These are phyloP conservation scores for Fusarium sp. DNA, from an alignment of 2,329 filamentous ascomycete species.

Conservation along the genomic window DNA sequence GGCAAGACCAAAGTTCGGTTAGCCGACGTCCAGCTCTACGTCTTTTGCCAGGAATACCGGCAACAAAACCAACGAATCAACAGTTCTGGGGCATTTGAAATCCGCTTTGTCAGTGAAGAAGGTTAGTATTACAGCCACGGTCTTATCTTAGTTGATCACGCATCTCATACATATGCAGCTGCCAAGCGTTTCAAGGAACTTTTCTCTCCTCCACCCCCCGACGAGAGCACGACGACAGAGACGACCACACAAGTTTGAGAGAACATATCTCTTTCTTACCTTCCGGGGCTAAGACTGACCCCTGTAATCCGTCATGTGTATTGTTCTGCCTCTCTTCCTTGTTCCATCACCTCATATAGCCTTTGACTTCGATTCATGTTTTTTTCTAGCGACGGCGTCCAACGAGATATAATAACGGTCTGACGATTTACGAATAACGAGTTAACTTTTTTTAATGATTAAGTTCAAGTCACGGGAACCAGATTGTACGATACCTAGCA, in stretches of 20 bases:
- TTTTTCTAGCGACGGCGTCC: conserved; percentile 39
- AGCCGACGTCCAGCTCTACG: conserved; percentile 69
- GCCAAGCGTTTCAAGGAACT: conserved; percentile 59
- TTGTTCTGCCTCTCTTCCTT: conserved; percentile 3
- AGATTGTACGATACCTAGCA: conserved; percentile 48
- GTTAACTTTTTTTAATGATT: conserved; percentile 37
- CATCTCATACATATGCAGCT: conserved; percentile 39
- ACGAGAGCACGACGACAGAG: conserved; percentile 37
- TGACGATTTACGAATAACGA: conserved; percentile 49
- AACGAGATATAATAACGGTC: conserved; percentile 30
- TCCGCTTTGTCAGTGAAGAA: conserved; percentile 63
- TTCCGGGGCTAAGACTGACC: conserved; percentile 10
- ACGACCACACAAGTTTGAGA: conserved; percentile 22
- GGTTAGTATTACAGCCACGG: conserved; percentile 46
- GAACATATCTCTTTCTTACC: not conserved
- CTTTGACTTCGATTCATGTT: conserved; percentile 33
- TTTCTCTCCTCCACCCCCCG: conserved; percentile 51
- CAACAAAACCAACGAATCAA: conserved; percentile 67
- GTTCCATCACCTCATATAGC: conserved; percentile 25
- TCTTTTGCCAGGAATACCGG: conserved; percentile 71
- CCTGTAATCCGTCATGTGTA: conserved; percentile 2
- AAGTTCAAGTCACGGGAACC: conserved; percentile 30
- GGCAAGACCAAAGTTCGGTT: conserved; percentile 65
- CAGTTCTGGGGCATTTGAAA: conserved; percentile 64
- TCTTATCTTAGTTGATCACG: not conserved